These are phyloP conservation scores for Athelia sp. DNA, from an alignment of 1,284 basidiomycete species.

Conservation along the genomic window DNA sequence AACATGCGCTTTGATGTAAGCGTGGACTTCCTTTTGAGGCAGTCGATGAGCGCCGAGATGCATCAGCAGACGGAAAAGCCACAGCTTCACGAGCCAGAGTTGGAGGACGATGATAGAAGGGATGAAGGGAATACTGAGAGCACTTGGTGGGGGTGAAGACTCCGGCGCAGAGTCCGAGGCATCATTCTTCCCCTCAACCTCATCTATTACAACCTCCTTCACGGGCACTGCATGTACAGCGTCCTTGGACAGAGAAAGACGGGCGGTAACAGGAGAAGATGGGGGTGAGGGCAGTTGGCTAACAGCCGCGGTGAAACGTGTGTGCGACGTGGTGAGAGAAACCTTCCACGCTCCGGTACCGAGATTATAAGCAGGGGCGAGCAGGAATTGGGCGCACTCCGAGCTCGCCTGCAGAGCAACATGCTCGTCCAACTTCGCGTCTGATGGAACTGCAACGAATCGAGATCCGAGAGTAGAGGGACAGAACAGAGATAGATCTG, in stretches of 20 bases:
- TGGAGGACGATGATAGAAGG: neutral
- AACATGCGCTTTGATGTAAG: neutral
- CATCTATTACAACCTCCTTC: slow-evolving; percentile 6
- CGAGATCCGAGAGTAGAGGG: slow-evolving; percentile 10
- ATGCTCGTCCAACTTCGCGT: slow-evolving; percentile 4
- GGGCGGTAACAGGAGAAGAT: slow-evolving; percentile 19
- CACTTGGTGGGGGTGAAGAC: too few relatives aligned
- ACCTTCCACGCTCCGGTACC: slow-evolving; percentile 16
- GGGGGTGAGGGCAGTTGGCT: slow-evolving; percentile 27
- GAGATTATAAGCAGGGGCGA: slow-evolving; percentile 24
- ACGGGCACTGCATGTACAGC: slow-evolving; percentile 5
- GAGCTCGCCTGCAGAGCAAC: slow-evolving; percentile 15
- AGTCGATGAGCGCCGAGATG: neutral
- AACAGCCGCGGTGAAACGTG: slow-evolving; percentile 7
- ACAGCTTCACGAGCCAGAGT: neutral
- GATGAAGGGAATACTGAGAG: neutral
- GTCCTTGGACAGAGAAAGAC: slow-evolving; percentile 4
- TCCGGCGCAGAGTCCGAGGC: too few relatives aligned
- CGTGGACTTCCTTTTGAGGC: neutral
- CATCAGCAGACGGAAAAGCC: neutral
- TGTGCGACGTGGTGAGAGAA: slow-evolving; percentile 23
- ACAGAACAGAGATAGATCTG: slow-evolving; percentile 11
- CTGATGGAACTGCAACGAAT: slow-evolving; percentile 9
- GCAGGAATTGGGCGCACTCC: slow-evolving; percentile 22
- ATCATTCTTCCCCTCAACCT: slow-evolving; percentile 2